Conservation (phyloP, 129 eudicot species). For the Flaveria bidentis region DNA sequence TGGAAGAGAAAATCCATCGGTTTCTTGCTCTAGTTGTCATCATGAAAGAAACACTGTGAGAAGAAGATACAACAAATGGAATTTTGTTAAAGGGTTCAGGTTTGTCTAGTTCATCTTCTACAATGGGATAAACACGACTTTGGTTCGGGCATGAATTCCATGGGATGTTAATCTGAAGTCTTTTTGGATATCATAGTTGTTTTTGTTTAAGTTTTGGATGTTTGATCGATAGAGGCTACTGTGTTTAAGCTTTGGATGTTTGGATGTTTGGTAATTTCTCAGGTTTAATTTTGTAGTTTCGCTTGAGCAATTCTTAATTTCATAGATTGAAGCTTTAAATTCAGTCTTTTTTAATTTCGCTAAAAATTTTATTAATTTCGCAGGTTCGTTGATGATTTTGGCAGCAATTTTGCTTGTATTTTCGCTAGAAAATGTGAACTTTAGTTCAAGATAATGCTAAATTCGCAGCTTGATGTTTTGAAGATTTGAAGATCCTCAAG, state of each 20-base stretch:
- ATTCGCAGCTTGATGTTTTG: no score
- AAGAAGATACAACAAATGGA: not conserved
- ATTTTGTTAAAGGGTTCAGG: slow-evolving; percentile 21
- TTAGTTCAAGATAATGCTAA: no score
- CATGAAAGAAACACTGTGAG: slow-evolving; percentile 53
- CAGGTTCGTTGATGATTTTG: no score
- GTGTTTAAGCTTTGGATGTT: not conserved
- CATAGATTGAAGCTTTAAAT: no score
- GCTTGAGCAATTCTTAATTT: no score
- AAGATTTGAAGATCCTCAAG: no score
- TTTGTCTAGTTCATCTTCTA: slow-evolving; percentile 41
- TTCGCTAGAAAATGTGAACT: no score
- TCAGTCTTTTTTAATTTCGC: no score
- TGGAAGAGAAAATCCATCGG: slow-evolving; percentile 3
- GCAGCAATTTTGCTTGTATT: no score
- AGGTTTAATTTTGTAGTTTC: no score
- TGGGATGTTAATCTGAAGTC: slow-evolving; percentile 5
- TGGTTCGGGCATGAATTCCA: not conserved
- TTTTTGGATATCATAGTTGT: not conserved
- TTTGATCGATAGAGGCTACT: no score
- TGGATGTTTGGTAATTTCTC: not conserved
- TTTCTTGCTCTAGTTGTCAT: slow-evolving; percentile 26
- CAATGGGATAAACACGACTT: slow-evolving; percentile 31
- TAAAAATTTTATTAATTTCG: no score
- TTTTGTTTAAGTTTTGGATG: slow-evolving; percentile 18